phyloP scores from a whole-genome alignment of 768 basidiomycete genomes.

The Naganishia kalamii region DNA sequence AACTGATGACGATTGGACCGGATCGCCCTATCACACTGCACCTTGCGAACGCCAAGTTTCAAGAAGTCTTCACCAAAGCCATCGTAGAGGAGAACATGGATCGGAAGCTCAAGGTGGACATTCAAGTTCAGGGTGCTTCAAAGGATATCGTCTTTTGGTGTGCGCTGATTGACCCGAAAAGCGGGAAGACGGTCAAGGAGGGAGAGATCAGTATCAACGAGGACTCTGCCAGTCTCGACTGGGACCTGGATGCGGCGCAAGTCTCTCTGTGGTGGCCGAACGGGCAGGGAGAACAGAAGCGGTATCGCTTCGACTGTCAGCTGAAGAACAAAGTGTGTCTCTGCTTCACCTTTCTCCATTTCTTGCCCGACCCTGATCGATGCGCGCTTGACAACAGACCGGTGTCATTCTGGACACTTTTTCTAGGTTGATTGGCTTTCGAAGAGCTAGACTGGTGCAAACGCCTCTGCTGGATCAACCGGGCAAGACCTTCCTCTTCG shows the following conservation, averaged over 20 bases:
- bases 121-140: conserved; percentile 48
- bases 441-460: conserved; percentile 71
- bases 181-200: conserved; percentile 51
- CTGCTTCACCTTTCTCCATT: not conserved
- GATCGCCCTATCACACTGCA: conserved; percentile 62
- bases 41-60: conserved; percentile 59
- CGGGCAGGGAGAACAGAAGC: conserved; percentile 70
- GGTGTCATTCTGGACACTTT: not conserved
- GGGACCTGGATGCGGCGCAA: conserved; percentile 52
- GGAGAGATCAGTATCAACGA: conserved; percentile 42
- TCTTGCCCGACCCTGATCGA: not conserved
- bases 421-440: conserved; percentile 58
- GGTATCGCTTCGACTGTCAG: conserved; percentile 52
- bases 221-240: conserved; percentile 49
- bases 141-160: conserved; percentile 49
- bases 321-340: not conserved
- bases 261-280: conserved; percentile 80
- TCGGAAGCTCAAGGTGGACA: conserved; percentile 50
- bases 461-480: conserved; percentile 66
- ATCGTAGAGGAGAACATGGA: conserved; percentile 53
- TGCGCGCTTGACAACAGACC: conserved; percentile 16
- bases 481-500: conserved; percentile 80
- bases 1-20: conserved; percentile 78
- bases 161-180: conserved; percentile 50
- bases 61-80: conserved; percentile 60